These are phyloP conservation scores for Hansenula anomala DNA, from an alignment of 1,139 yeast genomes.

Conservation along the genomic window DNA sequence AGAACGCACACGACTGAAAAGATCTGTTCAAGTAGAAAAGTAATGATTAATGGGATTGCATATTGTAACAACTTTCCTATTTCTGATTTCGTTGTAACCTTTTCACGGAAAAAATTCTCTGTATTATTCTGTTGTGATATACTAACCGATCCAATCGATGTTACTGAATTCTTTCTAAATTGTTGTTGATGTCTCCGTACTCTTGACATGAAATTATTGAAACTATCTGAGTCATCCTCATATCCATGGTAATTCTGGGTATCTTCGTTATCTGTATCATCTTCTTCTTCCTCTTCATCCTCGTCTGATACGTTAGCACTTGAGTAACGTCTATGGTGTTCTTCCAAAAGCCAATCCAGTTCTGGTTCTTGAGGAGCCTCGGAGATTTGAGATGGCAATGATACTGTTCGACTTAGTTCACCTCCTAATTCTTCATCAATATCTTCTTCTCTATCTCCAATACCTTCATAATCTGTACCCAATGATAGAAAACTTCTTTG, in stretches of 20 bases:
- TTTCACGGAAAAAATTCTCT: constrained; percentile 39
- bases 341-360: constrained; percentile 62
- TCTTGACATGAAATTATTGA: constrained; percentile 21
- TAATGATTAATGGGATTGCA: constrained; percentile 59
- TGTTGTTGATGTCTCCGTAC: constrained; percentile 21
- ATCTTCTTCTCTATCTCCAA: constrained; percentile 24
- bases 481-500: constrained; percentile 60
- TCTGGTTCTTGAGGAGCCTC: constrained; percentile 47
- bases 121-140: constrained; percentile 20
- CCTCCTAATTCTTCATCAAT: constrained; percentile 44
- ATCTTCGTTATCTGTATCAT: constrained; percentile 12
- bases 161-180: constrained; percentile 27
- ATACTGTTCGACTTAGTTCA: constrained; percentile 34
- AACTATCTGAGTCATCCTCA: constrained; percentile 30
- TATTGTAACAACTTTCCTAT: constrained; percentile 44
- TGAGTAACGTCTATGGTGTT: constrained; percentile 56
- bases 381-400: constrained; percentile 61
- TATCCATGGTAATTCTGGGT: constrained; percentile 31
- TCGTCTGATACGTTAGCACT: constrained; percentile 23
- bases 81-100: constrained; percentile 44
- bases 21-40: constrained; percentile 67
- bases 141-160: constrained; percentile 23
- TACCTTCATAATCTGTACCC: constrained; percentile 31
- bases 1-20: constrained; percentile 67
- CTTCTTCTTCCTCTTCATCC: constrained; percentile 10